Conservation (phyloP, 2,329 filamentous ascomycete species). For the Xenoacremonium recifei region DNA sequence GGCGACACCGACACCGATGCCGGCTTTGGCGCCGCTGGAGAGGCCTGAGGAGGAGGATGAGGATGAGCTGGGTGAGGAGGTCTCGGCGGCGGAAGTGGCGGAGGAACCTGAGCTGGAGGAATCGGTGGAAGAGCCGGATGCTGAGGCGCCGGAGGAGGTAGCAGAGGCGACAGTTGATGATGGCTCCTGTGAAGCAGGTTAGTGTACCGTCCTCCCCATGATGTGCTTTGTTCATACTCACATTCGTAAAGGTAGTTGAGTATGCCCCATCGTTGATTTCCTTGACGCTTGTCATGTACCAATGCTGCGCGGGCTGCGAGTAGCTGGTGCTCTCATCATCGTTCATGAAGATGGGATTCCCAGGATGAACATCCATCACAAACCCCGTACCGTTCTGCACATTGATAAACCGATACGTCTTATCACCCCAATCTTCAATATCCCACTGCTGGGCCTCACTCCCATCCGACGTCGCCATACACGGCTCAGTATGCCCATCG, state of each 20-base stretch:
- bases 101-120: too few species aligned
- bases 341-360: conserved; percentile 31
- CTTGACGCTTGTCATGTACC: conserved; percentile 31
- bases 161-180: conserved; percentile 1
- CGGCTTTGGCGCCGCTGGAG: conserved; percentile 29
- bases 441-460: conserved; percentile 33
- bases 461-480: conserved; percentile 24
- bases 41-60: conserved; percentile 13
- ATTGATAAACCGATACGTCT: conserved; percentile 30
- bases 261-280: conserved; percentile 31
- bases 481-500: conserved; percentile 26
- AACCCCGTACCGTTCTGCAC: conserved; percentile 31
- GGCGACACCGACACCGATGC: conserved; percentile 28
- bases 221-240: too few species aligned
- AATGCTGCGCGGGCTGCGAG: conserved; percentile 30
- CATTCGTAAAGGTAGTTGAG: conserved; percentile 31
- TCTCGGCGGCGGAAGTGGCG: background rate
- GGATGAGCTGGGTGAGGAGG: background rate
- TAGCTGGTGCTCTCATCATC: conserved; percentile 19
- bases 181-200: conserved; percentile 3
- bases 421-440: conserved; percentile 27
- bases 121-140: conserved; percentile 1
- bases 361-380: conserved; percentile 32
- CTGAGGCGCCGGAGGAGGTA: background rate
- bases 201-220: too few species aligned